A percentile compares a stretch with the other conserved stretches of the same genome.
Conservation (phyloP, 345 rosid genomes). For the Iberis pinnata region DNA sequence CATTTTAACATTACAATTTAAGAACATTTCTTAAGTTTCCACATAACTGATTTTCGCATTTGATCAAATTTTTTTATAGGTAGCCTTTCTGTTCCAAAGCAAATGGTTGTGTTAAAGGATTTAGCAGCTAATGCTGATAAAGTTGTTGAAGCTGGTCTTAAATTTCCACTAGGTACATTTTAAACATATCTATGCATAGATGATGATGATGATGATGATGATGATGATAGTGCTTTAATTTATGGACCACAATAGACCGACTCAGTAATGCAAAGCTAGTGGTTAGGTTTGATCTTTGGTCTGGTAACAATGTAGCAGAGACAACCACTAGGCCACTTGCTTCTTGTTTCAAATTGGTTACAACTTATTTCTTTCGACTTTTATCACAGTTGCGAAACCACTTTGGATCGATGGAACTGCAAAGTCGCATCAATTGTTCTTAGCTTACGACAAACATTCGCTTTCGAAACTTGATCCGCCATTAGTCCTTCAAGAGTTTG, state of each 20-base stretch:
- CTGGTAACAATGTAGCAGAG: too few species aligned
- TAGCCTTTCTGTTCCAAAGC: slow-evolving; percentile 67
- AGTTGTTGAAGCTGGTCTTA: slow-evolving; percentile 67
- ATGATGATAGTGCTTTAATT: background rate
- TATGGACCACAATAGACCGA: too few species aligned
- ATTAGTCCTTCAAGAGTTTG: slow-evolving; percentile 85
- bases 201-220: background rate
- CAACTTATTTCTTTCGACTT: background rate
- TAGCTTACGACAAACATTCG: slow-evolving; percentile 67
- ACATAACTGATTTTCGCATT: slow-evolving; percentile 13
- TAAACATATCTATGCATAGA: background rate
- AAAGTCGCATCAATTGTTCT: slow-evolving; percentile 76
- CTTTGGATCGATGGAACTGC: slow-evolving; percentile 86
- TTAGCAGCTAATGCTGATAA: slow-evolving; percentile 49
- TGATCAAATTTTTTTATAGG: slow-evolving; percentile 41
- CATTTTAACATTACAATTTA: background rate
- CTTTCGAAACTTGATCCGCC: slow-evolving; percentile 84
- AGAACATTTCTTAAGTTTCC: background rate
- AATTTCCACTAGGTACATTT: slow-evolving; percentile 64
- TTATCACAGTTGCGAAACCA: slow-evolving; percentile 77
- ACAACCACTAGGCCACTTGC: too few species aligned
- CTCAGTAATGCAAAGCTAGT: too few species aligned
- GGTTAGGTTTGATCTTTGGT: too few species aligned
- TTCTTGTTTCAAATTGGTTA: too few species aligned
- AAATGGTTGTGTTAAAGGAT: slow-evolving; percentile 58